Conservation (phyloP, 352 stramenopile genomes). For the Phytopythium sindhum region DNA sequence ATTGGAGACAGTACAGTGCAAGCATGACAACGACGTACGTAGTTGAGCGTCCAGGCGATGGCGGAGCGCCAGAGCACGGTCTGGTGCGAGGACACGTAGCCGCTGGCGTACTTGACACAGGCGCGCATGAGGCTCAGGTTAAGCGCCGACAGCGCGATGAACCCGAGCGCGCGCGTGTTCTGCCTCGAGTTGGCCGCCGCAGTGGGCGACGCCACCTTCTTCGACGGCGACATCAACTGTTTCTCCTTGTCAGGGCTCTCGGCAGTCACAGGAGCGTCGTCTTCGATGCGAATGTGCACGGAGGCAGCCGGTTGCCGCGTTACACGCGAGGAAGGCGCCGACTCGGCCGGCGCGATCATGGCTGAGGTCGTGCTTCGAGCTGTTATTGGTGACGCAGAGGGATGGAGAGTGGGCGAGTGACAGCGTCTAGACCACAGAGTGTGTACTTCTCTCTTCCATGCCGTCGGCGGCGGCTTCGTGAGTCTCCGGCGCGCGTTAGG, state of each 20-base stretch:
- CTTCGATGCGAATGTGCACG: not conserved
- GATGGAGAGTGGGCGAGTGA: not conserved
- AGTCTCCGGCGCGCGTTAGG: not conserved
- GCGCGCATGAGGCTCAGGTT: constrained; percentile 54
- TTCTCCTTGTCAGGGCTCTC: not conserved
- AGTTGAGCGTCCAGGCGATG: constrained; percentile 48
- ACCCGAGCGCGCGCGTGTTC: constrained; percentile 23
- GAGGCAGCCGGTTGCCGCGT: not conserved
- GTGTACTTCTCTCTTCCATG: not conserved
- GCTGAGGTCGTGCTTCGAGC: not conserved
- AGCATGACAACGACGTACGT: not conserved
- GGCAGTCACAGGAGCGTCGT: not conserved
- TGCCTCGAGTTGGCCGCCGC: not conserved
- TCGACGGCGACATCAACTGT: not conserved
- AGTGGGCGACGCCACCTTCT: not conserved
- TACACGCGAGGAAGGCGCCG: constrained; percentile 1
- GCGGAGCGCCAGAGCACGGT: constrained; percentile 53
- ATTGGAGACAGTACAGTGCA: not conserved
- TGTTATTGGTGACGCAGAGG: not conserved
- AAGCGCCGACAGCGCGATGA: constrained; percentile 46
- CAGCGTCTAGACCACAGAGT: not conserved
- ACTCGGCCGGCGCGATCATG: constrained; percentile 1
- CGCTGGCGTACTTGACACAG: constrained; percentile 52
- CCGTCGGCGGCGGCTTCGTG: not conserved
- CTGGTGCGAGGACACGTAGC: constrained; percentile 43